phyloP scores from a whole-genome alignment of 2,329 filamentous ascomycete species.

The Cytospora chrysosperma region DNA sequence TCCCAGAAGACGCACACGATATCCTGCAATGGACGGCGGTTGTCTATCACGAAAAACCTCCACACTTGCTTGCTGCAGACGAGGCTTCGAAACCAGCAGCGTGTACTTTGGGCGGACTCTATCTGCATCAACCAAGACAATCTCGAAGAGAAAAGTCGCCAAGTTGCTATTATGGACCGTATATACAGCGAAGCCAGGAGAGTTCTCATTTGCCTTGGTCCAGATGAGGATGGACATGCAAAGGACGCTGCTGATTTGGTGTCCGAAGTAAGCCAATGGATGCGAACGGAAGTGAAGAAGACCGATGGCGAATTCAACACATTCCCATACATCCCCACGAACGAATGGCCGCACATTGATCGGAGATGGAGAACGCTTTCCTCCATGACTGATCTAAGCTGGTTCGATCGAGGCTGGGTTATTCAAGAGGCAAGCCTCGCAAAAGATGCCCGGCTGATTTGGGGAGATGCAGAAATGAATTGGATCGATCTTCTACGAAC shows the following conservation, averaged over 20 bases:
- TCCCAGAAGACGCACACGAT: not conserved
- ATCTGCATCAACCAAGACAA: constrained; percentile 12
- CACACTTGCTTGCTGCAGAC: not conserved
- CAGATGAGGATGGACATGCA: not conserved
- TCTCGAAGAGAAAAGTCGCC: not conserved
- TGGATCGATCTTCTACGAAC: not conserved
- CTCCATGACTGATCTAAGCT: not conserved
- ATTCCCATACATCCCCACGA: not conserved
- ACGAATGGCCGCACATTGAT: not conserved
- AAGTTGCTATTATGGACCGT: constrained; percentile 1
- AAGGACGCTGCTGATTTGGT: not conserved
- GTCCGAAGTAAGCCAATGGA: not conserved
- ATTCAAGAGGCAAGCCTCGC: constrained; percentile 10
- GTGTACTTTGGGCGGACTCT: not conserved
- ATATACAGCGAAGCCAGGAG: not conserved
- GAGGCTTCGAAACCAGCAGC: not conserved
- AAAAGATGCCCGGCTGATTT: not conserved
- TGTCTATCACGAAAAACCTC: not conserved
- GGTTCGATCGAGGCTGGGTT: constrained; percentile 7
- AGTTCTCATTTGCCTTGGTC: constrained; percentile 12
- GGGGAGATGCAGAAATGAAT: not conserved
- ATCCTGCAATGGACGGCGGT: not conserved
- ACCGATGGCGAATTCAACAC: not conserved
- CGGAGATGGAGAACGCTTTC: not conserved
- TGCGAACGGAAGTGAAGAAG: rapidly evolving